phyloP scores from a whole-genome alignment of 768 basidiomycete genomes.

The Phaeolepiota aurea region DNA sequence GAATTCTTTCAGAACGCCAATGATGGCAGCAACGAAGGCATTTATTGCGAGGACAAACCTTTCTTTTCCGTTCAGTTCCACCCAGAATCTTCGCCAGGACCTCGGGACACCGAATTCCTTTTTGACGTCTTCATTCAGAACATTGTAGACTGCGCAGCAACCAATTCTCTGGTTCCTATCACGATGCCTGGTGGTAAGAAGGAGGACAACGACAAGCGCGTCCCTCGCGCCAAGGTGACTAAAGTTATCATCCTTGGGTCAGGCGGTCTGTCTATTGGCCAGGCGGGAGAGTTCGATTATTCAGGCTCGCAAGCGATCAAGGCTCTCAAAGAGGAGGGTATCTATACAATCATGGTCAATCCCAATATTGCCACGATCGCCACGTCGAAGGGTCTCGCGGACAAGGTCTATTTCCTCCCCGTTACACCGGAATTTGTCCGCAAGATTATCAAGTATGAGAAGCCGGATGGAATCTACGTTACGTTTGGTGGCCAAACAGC shows the following conservation, averaged over 20 bases:
- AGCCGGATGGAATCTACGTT: constrained; percentile 97
- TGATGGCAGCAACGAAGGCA: constrained; percentile 95
- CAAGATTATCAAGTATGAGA: constrained; percentile 98
- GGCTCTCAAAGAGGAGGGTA: constrained; percentile 97
- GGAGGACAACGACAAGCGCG: constrained; percentile 70
- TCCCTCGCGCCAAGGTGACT: constrained; percentile 67
- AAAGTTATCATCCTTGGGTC: constrained; percentile 98
- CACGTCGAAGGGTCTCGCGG: constrained; percentile 93
- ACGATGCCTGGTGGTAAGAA: constrained; percentile 73
- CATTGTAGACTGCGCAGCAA: constrained; percentile 63
- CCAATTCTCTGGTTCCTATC: constrained; percentile 47
- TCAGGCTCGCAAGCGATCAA: constrained; percentile 99
- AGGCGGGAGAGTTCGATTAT: constrained; percentile 99
- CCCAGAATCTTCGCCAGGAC: constrained; percentile 94
- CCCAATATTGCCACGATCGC: constrained; percentile 99
- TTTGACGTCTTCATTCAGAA: constrained; percentile 96
- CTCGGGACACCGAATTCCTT: constrained; percentile 96
- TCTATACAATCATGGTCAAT: constrained; percentile 97
- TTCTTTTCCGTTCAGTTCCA: constrained; percentile 99
- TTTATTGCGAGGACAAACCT: constrained; percentile 86
- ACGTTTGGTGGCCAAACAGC: constrained; percentile 99
- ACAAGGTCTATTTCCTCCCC: constrained; percentile 99
- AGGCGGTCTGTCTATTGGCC: constrained; percentile 95
- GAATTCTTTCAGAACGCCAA: constrained; percentile 96
- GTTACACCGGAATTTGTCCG: constrained; percentile 97